Evolutionary conservation across 257 asterid genomes (phyloP).

Genomic region (Parsonsia alboflavescens): DNA sequence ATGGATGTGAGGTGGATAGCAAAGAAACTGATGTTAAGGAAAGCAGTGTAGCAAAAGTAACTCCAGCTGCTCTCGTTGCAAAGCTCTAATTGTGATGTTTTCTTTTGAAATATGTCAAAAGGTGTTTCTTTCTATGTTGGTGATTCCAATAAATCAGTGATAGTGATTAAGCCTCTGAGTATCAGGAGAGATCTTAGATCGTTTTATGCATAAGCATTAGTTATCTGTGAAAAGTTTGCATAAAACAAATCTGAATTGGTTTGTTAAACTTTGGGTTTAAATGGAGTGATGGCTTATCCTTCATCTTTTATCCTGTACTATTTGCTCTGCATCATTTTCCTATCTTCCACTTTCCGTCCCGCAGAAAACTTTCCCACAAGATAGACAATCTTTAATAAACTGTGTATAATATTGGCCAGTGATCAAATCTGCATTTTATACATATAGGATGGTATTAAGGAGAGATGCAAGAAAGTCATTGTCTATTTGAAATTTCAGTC

Average conservation of each 20-base stretch:
- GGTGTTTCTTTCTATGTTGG: background rate
- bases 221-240: background rate
- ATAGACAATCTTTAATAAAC: too few relatives aligned
- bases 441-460: too few relatives aligned
- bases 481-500: too few relatives aligned
- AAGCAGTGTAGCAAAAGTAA: constrained; percentile 37
- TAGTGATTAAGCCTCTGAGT: background rate
- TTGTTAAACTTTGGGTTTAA: background rate
- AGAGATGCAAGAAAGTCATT: too few relatives aligned
- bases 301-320: too few relatives aligned
- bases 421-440: too few relatives aligned
- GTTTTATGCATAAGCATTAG: background rate
- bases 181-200: background rate
- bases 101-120: background rate
- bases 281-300: background rate
- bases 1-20: constrained; percentile 51
- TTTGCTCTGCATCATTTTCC: too few relatives aligned
- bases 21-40: constrained; percentile 71
- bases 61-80: constrained; percentile 44
- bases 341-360: too few relatives aligned
- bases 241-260: background rate
- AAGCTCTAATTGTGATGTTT: constrained; percentile 15
- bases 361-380: too few relatives aligned
- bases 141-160: background rate
- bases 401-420: too few relatives aligned